Evolutionary conservation across 805 yeast species (phyloP).

Genomic region (Candida ortonii): DNA sequence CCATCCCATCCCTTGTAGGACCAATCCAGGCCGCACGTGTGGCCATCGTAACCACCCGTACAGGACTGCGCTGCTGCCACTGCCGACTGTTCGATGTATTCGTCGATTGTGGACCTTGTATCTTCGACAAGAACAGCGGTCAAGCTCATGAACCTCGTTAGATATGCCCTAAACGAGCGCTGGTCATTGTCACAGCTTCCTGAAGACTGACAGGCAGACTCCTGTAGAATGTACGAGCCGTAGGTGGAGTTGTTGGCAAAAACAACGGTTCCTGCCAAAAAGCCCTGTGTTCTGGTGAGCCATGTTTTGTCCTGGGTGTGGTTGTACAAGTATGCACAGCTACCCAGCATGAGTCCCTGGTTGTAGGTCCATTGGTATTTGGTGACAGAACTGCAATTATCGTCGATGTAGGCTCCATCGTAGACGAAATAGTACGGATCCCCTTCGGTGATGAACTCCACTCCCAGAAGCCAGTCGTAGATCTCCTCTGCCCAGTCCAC

Average conservation of each 20-base stretch:
- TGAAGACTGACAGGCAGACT: constrained; percentile 75
- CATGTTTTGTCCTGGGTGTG: constrained; percentile 64
- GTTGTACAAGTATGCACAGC: constrained; percentile 78
- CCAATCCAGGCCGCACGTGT: constrained; percentile 85
- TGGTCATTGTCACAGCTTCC: constrained; percentile 79
- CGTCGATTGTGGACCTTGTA: constrained; percentile 37
- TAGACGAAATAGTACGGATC: constrained; percentile 48
- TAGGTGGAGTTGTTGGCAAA: constrained; percentile 47
- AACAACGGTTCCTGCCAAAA: constrained; percentile 52
- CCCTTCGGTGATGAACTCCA: constrained; percentile 32
- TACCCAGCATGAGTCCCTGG: constrained; percentile 74
- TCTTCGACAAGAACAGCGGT: constrained; percentile 72
- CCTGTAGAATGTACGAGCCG: constrained; percentile 54
- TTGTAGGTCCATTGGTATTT: constrained; percentile 81
- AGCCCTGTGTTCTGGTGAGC: constrained; percentile 56
- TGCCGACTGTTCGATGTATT: constrained; percentile 47
- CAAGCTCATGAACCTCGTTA: constrained; percentile 68
- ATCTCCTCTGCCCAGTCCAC: constrained; percentile 69
- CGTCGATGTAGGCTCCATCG: constrained; percentile 62
- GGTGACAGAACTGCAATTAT: constrained; percentile 61
- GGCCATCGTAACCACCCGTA: constrained; percentile 80
- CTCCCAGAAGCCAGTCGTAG: constrained; percentile 59
- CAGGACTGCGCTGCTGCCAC: constrained; percentile 75
- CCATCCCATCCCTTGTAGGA: constrained; percentile 57
- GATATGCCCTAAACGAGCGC: constrained; percentile 86